Evolutionary conservation across 164 flowering plant species (phyloP).

Genomic region (Saururus chinensis): DNA sequence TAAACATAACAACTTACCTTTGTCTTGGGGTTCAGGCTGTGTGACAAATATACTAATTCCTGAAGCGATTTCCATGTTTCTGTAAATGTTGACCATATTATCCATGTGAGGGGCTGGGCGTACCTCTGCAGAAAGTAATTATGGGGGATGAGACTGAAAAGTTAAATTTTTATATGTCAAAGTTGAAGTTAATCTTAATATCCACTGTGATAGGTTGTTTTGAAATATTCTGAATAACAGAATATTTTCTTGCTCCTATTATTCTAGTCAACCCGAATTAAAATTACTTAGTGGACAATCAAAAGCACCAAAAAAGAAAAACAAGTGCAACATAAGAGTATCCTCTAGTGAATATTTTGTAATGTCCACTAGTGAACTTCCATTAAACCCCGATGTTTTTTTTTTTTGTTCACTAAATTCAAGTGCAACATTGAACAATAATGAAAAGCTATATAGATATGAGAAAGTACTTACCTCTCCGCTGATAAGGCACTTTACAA

Average conservation of each 20-base stretch:
- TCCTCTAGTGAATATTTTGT: no score
- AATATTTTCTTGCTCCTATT: no score
- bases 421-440: no score
- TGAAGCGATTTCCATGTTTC: conserved; percentile 85
- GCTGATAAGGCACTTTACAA: conserved; percentile 75
- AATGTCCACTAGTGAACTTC: no score
- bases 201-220: no score
- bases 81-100: conserved; percentile 82
- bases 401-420: no score
- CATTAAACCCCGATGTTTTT: no score
- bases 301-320: background rate
- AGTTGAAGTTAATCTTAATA: background rate
- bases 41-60: conserved; percentile 60
- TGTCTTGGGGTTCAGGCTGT: conserved; percentile 36
- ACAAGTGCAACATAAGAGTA: no score
- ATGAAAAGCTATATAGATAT: no score
- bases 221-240: no score
- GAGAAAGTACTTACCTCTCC: conserved; percentile 48
- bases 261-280: background rate
- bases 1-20: conserved; percentile 25
- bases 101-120: conserved; percentile 96
- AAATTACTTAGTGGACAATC: background rate
- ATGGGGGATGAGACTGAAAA: background rate
- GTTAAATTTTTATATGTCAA: background rate
- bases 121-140: conserved; percentile 42